These are phyloP conservation scores for Mortierella claussenii DNA, from an alignment of 192 early-diverging fungal genomes.

Conservation along the genomic window DNA sequence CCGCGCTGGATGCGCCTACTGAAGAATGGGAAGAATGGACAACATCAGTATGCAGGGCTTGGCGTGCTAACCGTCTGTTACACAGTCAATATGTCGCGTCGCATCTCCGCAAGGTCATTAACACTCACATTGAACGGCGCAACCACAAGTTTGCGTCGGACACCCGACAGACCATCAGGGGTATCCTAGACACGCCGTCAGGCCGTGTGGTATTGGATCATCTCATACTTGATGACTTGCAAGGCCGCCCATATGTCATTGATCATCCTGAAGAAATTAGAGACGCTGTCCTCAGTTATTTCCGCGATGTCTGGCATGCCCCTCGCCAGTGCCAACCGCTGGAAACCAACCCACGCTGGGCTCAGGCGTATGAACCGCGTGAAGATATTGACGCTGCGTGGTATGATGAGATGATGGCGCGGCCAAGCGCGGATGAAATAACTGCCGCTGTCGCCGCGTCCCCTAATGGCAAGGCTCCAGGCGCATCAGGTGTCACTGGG, in stretches of 20 bases:
- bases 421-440: neutral
- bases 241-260: neutral
- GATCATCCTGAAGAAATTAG: conserved; percentile 13
- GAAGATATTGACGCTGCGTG: conserved; percentile 2
- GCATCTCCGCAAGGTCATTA: neutral
- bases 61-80: neutral
- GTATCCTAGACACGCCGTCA: neutral
- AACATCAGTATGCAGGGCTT: neutral
- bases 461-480: conserved; percentile 15
- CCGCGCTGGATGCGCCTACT: neutral
- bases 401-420: conserved; percentile 22
- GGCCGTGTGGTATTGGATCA: conserved; percentile 8
- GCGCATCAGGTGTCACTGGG: conserved; percentile 3
- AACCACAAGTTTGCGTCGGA: neutral
- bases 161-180: conserved; percentile 1
- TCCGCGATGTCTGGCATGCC: conserved; percentile 12
- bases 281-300: conserved; percentile 4
- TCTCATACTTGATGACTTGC: conserved; percentile 1
- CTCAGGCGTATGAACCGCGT: too few relatives aligned
- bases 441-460: neutral
- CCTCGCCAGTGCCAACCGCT: conserved; percentile 7
- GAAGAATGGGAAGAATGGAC: conserved; percentile 1
- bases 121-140: conserved; percentile 3
- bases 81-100: neutral
- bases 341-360: too few relatives aligned